phyloP scores from a whole-genome alignment of 805 yeast genomes.

The Candida cerambycidarum region DNA sequence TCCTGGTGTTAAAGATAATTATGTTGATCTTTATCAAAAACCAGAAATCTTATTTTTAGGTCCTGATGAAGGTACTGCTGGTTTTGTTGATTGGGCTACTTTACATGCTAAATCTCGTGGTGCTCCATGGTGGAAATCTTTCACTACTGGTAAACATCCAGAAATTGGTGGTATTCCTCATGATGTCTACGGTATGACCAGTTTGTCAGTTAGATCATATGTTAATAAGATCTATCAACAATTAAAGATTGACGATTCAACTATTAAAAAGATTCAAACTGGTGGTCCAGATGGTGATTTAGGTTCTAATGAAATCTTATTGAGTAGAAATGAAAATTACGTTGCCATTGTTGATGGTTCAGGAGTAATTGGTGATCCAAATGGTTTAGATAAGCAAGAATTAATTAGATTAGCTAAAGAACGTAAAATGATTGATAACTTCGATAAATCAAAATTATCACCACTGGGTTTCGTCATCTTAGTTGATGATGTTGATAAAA shows the following conservation, averaged over 20 bases:
- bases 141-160: slow-evolving; percentile 94
- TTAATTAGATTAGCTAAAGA: slow-evolving; percentile 72
- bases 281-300: slow-evolving; percentile 99
- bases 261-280: slow-evolving; percentile 82
- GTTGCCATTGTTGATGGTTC: slow-evolving; percentile 93
- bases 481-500: slow-evolving; percentile 80
- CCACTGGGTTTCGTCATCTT: slow-evolving; percentile 76
- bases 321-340: slow-evolving; percentile 80
- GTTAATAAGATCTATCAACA: slow-evolving; percentile 86
- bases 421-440: slow-evolving; percentile 72
- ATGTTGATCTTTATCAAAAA: slow-evolving; percentile 79
- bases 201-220: slow-evolving; percentile 88
- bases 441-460: slow-evolving; percentile 65
- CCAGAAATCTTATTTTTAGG: slow-evolving; percentile 95
- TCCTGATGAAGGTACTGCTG: slow-evolving; percentile 99
- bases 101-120: slow-evolving; percentile 88
- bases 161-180: slow-evolving; percentile 96
- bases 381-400: slow-evolving; percentile 82
- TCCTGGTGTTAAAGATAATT: slow-evolving; percentile 77
- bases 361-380: slow-evolving; percentile 90
- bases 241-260: slow-evolving; percentile 55
- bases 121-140: slow-evolving; percentile 98
- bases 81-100: slow-evolving; percentile 96
- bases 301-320: slow-evolving; percentile 91
- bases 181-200: slow-evolving; percentile 97